Conservation (phyloP, 768 basidiomycete species). For the Dacryopinax spathularia region DNA sequence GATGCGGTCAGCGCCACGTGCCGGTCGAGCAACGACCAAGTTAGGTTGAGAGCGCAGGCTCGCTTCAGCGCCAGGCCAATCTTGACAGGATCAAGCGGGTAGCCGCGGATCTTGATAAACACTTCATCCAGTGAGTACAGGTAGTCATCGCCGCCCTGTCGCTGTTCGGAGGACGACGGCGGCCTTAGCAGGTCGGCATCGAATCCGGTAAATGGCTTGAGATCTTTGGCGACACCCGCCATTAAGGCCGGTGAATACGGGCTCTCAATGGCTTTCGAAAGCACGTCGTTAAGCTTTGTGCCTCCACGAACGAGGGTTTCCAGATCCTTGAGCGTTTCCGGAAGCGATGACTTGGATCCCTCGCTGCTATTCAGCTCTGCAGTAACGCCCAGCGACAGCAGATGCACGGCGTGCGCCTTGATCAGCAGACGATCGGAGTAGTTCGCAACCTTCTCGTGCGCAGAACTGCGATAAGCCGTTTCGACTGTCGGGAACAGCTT, state of each 20-base stretch:
- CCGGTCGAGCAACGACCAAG: constrained; percentile 69
- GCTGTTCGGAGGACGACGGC: constrained; percentile 46
- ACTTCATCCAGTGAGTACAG: constrained; percentile 39
- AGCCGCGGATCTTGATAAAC: constrained; percentile 24
- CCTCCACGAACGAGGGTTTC: constrained; percentile 2
- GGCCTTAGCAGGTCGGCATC: constrained; percentile 49
- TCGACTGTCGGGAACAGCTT: constrained; percentile 31
- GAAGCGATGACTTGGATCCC: constrained; percentile 3
- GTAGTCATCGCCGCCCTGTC: constrained; percentile 70
- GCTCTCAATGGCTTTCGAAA: constrained; percentile 44
- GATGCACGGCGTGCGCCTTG: constrained; percentile 61
- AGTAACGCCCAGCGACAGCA: constrained; percentile 61
- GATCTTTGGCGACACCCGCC: constrained; percentile 42
- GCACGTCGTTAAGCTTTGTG: constrained; percentile 16
- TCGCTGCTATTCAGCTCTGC: constrained; percentile 30
- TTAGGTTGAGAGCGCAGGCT: constrained; percentile 66
- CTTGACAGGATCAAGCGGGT: constrained; percentile 30
- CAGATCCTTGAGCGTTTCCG: constrained; percentile 3
- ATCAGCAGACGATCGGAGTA: constrained; percentile 56
- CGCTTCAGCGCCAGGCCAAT: constrained; percentile 37
- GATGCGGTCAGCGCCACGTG: constrained; percentile 61
- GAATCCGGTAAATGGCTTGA: constrained; percentile 42
- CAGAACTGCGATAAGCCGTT: constrained; percentile 33
- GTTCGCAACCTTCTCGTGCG: constrained; percentile 46
- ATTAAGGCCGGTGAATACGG: constrained; percentile 60